Evolutionary conservation across 2,329 filamentous ascomycete species (phyloP).

Genomic region (Aspergillus melleus): DNA sequence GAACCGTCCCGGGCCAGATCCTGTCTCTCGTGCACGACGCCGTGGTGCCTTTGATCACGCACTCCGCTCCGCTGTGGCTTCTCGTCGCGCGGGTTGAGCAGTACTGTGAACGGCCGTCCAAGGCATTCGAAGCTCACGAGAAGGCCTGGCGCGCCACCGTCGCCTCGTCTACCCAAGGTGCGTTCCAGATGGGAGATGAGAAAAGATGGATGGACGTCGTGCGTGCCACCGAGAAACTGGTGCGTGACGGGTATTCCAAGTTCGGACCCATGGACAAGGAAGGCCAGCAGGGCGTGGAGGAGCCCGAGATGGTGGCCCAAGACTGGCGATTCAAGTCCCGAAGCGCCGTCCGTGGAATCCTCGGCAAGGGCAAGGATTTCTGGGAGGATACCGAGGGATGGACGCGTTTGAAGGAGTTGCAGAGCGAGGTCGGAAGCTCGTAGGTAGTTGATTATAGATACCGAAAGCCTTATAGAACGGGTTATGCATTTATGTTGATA

Average conservation of each 20-base stretch:
- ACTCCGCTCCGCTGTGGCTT: conserved; percentile 73
- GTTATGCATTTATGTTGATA: background rate
- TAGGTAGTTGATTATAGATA: background rate
- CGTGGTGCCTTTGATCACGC: conserved; percentile 81
- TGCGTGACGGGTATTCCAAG: conserved; percentile 74
- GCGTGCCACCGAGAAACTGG: conserved; percentile 74
- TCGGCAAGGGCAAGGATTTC: conserved; percentile 75
- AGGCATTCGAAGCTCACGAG: conserved; percentile 80
- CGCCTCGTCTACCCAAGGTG: conserved; percentile 48
- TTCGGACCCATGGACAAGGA: conserved; percentile 63
- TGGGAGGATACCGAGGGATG: conserved; percentile 70
- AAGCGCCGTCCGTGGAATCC: conserved; percentile 77
- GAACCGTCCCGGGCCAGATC: conserved; percentile 53
- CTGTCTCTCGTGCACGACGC: conserved; percentile 71
- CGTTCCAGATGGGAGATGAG: conserved; percentile 55
- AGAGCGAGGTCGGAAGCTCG: conserved; percentile 34
- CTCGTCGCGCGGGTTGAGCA: conserved; percentile 69
- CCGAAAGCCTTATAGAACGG: background rate
- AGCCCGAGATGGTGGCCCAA: conserved; percentile 65
- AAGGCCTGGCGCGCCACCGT: conserved; percentile 78
- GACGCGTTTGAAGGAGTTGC: conserved; percentile 39
- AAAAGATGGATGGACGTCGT: conserved; percentile 72
- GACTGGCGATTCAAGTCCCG: conserved; percentile 89
- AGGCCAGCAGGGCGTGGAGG: conserved; percentile 50
- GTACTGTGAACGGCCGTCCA: conserved; percentile 69